A percentile compares a stretch with the other conserved stretches of the same genome.
Conservation (phyloP, 225 moss, liverwort and hornwort genomes). For the Anthoceros angustus region DNA sequence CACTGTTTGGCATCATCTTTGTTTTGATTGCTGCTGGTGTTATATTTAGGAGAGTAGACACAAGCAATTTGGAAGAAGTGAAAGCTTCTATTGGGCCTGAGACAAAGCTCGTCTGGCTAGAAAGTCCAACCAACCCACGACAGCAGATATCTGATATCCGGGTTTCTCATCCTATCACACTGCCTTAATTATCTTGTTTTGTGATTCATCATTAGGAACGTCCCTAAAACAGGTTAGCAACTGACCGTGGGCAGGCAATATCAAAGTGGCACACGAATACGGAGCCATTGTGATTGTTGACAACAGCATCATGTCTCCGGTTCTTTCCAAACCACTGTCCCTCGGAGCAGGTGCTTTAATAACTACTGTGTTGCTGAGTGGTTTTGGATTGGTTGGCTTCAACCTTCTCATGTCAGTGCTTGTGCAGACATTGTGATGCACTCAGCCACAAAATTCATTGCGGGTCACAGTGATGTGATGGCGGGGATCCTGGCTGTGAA, state of each 20-base stretch:
- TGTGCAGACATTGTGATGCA: conserved; percentile 73
- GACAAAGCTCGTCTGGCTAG: conserved; percentile 78
- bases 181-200: not conserved
- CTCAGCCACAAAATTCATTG: conserved; percentile 86
- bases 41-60: conserved; percentile 57
- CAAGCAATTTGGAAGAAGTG: conserved; percentile 50
- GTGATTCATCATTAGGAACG: not conserved
- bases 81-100: conserved; percentile 45
- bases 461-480: conserved; percentile 92
- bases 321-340: conserved; percentile 64
- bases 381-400: not conserved
- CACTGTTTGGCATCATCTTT: not conserved
- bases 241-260: conserved; percentile 29
- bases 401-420: not conserved
- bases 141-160: conserved; percentile 73
- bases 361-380: not conserved
- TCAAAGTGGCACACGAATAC: conserved; percentile 53
- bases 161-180: conserved; percentile 9
- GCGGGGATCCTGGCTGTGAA: conserved; percentile 88
- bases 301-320: conserved; percentile 90
- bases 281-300: conserved; percentile 74
- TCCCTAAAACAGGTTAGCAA: not conserved
- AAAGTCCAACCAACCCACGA: conserved; percentile 86
- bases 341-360: conserved; percentile 60
- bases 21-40: not conserved